Evolutionary conservation across 2,329 filamentous ascomycete species (phyloP), one percentile per base, ranked within the genome.

Genomic region (Coniella vitis): DNA sequence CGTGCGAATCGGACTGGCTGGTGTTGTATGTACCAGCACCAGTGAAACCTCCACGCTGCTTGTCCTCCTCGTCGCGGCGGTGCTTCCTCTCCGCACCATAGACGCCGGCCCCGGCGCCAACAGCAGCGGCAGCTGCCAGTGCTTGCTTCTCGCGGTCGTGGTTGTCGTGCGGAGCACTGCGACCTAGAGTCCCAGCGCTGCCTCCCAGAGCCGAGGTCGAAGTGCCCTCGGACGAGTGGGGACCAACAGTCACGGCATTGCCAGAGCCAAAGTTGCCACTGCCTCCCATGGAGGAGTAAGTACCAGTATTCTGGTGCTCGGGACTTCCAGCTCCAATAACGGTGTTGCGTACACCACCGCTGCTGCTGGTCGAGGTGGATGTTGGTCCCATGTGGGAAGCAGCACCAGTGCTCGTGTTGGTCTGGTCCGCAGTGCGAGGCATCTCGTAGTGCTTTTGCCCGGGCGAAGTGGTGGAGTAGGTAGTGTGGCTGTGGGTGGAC

Each of bases 331-430:
- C 47, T 12, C 50, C 50, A 5, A 46, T 29, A 2, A 52, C 47
- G 2, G 50, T 52, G 31, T 52, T 52, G 42, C 46, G 47, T n/a
- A 52, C 38, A 10, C 50, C 50, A 1, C 50, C 50, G 14, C 37
- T 13, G 19, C n/a, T n/a, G n/a, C n/a, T n/a, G n/a, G 38, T 35
- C 1, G 36, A 16, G 4, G 31, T 35, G 3, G 31, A 16, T 3
- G 32, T 17, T 17, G 35, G 37, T 9, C 5, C 10, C 8, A 10
- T 9, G 1, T 36, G 37, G n/a, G 37, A 31, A n/a, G 37, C 29
- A 1, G 17, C 1, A 5, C 39, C 45, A 10, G 44, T n/a, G 19
- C 20, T 44, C 1, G 49, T 44, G 13, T 45, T 20, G 20, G 34
- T 9, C 7, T 12, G 34, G n/a, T 31, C 21, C 20, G 38, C 42